phyloP scores from a whole-genome alignment of 305 asterid genomes.

The Solanum hybrid region DNA sequence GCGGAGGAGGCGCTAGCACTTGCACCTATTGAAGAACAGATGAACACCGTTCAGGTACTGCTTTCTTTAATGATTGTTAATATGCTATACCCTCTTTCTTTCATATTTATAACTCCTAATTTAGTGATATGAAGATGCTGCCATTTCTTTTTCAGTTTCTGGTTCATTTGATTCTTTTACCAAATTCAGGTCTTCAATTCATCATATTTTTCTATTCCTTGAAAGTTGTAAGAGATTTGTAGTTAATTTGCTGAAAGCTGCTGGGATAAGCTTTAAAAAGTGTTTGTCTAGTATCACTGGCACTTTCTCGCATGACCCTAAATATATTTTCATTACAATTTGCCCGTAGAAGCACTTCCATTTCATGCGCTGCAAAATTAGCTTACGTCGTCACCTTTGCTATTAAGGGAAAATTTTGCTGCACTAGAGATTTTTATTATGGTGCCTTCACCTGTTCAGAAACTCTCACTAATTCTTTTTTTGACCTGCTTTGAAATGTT shows the following conservation, averaged over 20 bases:
- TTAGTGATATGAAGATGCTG: neutral
- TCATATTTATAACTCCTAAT: neutral
- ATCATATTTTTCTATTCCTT: neutral
- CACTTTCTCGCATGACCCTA: neutral
- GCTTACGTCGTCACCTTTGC: neutral
- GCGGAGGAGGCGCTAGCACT: slow-evolving; percentile 62
- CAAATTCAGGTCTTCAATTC: neutral
- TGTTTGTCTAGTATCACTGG: neutral
- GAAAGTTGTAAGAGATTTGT: neutral
- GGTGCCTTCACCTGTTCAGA: neutral
- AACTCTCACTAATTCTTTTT: neutral
- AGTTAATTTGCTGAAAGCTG: neutral
- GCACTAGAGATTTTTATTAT: neutral
- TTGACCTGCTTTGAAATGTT: neutral
- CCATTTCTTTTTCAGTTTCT: neutral
- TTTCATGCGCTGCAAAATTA: neutral
- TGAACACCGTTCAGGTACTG: slow-evolving; percentile 57
- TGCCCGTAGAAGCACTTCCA: neutral
- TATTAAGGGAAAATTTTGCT: neutral
- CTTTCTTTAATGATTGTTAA: neutral
- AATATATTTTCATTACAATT: neutral
- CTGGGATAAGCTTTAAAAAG: neutral
- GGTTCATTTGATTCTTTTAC: neutral
- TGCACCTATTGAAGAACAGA: slow-evolving; percentile 69
- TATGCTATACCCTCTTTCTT: neutral